Evolutionary conservation across 225 moss, liverwort and hornwort species (phyloP).

Genomic region (Thuidium tamariscinum): DNA sequence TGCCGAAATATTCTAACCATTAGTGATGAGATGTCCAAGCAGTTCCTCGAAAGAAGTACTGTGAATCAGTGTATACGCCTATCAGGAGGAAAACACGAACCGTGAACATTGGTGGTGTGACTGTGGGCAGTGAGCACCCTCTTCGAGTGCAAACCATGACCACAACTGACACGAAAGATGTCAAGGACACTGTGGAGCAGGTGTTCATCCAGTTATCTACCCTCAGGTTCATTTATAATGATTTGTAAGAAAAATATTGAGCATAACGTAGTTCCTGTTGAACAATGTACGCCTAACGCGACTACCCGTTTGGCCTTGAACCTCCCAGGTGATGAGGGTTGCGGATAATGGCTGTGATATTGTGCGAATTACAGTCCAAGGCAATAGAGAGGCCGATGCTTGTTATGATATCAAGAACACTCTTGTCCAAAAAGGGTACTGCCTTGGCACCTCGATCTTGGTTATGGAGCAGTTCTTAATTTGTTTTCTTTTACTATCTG

Average conservation of each 20-base stretch:
- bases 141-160: slow-evolving; percentile 99
- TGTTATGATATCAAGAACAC: slow-evolving; percentile 91
- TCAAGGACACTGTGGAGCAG: slow-evolving; percentile 79
- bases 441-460: neutral
- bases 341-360: slow-evolving; percentile 87
- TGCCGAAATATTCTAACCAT: neutral
- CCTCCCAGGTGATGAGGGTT: slow-evolving; percentile 80
- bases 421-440: slow-evolving; percentile 91
- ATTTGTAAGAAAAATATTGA: neutral
- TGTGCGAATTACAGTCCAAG: slow-evolving; percentile 94
- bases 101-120: slow-evolving; percentile 72
- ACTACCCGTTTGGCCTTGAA: neutral
- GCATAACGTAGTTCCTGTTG: neutral
- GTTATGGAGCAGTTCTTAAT: neutral
- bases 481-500: neutral
- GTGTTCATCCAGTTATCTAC: neutral
- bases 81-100: slow-evolving; percentile 72
- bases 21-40: neutral
- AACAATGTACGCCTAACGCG: neutral
- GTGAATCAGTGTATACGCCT: slow-evolving; percentile 67
- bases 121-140: slow-evolving; percentile 87
- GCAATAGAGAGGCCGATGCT: slow-evolving; percentile 83
- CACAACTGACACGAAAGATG: slow-evolving; percentile 95
- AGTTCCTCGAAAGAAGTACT: slow-evolving; percentile 89
- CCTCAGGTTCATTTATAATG: neutral